Percentiles rank a stretch among this genome's conserved stretches.
phyloP scores from a whole-genome alignment of 2,329 filamentous ascomycete species.

The Phialophora verrucosa region DNA sequence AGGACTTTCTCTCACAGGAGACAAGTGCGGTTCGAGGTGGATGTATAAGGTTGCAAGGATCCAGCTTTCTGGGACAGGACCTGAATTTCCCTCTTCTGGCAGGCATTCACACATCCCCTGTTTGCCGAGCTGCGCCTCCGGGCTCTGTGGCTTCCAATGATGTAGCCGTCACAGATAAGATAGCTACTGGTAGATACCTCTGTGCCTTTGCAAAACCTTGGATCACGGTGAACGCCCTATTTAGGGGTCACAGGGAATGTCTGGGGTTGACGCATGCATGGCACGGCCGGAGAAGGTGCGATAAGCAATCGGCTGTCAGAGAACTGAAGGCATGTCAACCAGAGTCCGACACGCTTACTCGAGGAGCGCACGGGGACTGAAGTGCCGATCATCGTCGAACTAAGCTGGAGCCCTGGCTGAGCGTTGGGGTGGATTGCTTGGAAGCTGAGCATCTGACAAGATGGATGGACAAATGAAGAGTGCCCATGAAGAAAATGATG shows the following conservation, averaged over 20 bases:
- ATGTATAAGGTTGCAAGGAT: slow-evolving; percentile 1
- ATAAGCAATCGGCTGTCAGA: slow-evolving; percentile 12
- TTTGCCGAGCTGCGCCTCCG: not conserved
- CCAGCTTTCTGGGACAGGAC: not conserved
- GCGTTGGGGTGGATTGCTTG: not conserved
- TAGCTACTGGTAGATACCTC: not conserved
- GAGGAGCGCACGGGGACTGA: not conserved
- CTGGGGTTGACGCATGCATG: not conserved
- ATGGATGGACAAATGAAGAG: not conserved
- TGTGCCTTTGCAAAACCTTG: not conserved
- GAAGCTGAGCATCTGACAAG: not conserved
- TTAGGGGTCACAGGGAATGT: not conserved
- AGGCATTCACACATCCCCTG: slow-evolving; percentile 1
- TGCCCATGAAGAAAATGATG: not conserved
- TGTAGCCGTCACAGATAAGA: not conserved
- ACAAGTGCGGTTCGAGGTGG: not conserved
- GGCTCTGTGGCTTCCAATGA: slow-evolving; percentile 1
- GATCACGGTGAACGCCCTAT: not conserved
- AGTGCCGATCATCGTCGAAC: slow-evolving; percentile 7
- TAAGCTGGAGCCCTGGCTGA: not conserved
- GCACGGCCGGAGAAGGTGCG: slow-evolving; percentile 9
- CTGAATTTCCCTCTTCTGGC: not conserved
- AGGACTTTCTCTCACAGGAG: not conserved
- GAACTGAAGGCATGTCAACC: not conserved
- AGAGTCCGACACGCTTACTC: not conserved